Evolutionary conservation across 352 stramenopile genomes (phyloP).

Genomic region (Phytopythium delawarense): DNA sequence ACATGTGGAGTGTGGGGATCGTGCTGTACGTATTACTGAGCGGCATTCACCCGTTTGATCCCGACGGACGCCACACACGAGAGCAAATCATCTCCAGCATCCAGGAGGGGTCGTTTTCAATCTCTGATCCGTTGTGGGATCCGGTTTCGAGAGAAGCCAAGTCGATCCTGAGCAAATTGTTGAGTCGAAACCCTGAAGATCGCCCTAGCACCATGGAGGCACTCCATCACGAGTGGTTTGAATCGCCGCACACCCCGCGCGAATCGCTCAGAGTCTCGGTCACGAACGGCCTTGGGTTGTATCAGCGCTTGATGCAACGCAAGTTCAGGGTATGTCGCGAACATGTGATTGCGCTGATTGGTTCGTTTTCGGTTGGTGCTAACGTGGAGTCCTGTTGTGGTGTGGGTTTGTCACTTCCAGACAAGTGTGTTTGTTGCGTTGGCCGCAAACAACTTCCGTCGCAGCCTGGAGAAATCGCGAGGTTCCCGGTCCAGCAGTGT

Average conservation of each 20-base stretch:
- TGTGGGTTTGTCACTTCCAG: slow-evolving; percentile 10
- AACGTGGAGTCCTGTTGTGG: neutral
- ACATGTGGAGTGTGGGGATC: slow-evolving; percentile 88
- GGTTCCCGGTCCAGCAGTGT: neutral
- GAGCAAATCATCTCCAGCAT: slow-evolving; percentile 74
- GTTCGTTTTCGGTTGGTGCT: neutral
- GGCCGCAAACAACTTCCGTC: slow-evolving; percentile 43
- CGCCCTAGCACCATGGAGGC: slow-evolving; percentile 31
- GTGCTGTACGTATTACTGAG: slow-evolving; percentile 88
- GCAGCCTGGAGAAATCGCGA: slow-evolving; percentile 35
- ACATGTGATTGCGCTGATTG: neutral
- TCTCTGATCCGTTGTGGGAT: slow-evolving; percentile 40
- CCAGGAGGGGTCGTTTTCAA: slow-evolving; percentile 32
- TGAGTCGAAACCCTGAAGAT: slow-evolving; percentile 23
- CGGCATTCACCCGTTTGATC: slow-evolving; percentile 72
- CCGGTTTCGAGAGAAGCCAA: slow-evolving; percentile 51
- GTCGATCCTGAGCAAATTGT: slow-evolving; percentile 31
- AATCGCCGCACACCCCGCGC: slow-evolving; percentile 33
- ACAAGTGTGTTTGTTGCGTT: slow-evolving; percentile 60
- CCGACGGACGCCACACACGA: slow-evolving; percentile 55
- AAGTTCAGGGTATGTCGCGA: slow-evolving; percentile 49
- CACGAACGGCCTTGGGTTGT: slow-evolving; percentile 43
- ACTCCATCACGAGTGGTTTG: slow-evolving; percentile 48
- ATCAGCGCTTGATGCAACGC: slow-evolving; percentile 52
- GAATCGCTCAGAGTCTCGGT: slow-evolving; percentile 44